Evolutionary conservation across 2,329 filamentous ascomycete species (phyloP).

Genomic region (Colletotrichum sp.): DNA sequence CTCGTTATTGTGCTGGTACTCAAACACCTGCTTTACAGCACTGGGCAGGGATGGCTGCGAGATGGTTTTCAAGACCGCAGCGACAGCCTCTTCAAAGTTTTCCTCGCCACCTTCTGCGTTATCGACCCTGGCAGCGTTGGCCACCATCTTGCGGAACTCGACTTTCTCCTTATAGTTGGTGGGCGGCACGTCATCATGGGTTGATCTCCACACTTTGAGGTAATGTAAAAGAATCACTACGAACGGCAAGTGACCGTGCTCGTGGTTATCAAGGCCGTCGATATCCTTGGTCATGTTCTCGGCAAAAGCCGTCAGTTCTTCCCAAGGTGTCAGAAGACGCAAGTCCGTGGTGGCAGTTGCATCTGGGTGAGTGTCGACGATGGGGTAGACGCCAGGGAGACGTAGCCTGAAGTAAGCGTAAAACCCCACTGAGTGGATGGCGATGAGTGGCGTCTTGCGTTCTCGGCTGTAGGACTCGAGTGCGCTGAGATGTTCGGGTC

Average conservation of each 20-base stretch:
- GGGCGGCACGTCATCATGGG: constrained; percentile 72
- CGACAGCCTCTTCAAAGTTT: constrained; percentile 93
- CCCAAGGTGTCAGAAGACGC: constrained; percentile 84
- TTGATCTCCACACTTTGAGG: constrained; percentile 78
- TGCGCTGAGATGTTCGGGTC: constrained; percentile 44
- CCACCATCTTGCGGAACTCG: constrained; percentile 76
- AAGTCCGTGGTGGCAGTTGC: constrained; percentile 85
- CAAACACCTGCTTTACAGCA: constrained; percentile 79
- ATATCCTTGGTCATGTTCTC: constrained; percentile 71
- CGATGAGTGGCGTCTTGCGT: constrained; percentile 75
- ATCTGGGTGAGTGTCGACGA: constrained; percentile 95
- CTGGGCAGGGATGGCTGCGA: constrained; percentile 70
- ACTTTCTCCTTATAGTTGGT: constrained; percentile 84
- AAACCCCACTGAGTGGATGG: constrained; percentile 89
- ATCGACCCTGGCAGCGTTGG: constrained; percentile 69
- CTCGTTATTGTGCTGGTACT: constrained; percentile 57
- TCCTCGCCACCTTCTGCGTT: constrained; percentile 90
- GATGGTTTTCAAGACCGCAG: constrained; percentile 88
- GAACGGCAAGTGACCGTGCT: constrained; percentile 92
- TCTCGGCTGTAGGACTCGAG: constrained; percentile 54
- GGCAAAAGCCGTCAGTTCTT: constrained; percentile 74
- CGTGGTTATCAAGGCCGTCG: constrained; percentile 73
- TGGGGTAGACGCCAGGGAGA: constrained; percentile 81
- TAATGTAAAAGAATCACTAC: constrained; percentile 83
- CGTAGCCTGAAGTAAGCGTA: constrained; percentile 87